Percentiles rank a stretch among this genome's conserved stretches.
Evolutionary conservation across 2,329 filamentous ascomycete species (phyloP).

Genomic region (Bipolaris sorokiniana): DNA sequence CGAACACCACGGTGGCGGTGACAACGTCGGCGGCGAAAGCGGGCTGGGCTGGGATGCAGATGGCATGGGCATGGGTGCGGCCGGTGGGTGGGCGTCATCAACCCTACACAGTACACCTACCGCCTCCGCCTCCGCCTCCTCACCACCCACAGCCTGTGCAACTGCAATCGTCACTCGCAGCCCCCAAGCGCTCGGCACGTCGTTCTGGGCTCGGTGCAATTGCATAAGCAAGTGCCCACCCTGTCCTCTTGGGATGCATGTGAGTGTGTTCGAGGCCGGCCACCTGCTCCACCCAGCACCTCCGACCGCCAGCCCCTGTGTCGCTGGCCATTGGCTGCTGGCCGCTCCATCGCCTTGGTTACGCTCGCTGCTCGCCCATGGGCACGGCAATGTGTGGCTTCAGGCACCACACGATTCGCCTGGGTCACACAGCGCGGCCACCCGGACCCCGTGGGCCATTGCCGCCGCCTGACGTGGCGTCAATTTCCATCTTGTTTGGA

Average conservation of each 20-base stretch:
- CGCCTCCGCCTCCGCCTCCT: not conserved
- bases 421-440: constrained; percentile 9
- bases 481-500: constrained; percentile 1
- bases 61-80: not conserved
- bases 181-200: constrained; percentile 24
- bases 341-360: constrained; percentile 3
- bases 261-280: constrained; percentile 20
- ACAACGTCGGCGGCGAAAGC: constrained; percentile 25
- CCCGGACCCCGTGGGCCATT: constrained; percentile 2
- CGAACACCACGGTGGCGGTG: constrained; percentile 23
- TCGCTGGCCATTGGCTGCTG: constrained; percentile 5
- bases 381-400: not conserved
- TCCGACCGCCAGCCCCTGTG: constrained; percentile 14
- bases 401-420: constrained; percentile 11
- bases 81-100: constrained; percentile 26
- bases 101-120: not conserved
- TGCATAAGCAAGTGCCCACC: constrained; percentile 29
- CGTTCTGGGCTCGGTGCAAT: constrained; percentile 23
- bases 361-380: constrained; percentile 8
- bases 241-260: constrained; percentile 15
- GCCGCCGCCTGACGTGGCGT: constrained; percentile 12
- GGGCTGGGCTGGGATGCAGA: constrained; percentile 4
- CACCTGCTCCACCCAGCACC: constrained; percentile 18
- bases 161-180: constrained; percentile 30
- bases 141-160: constrained; percentile 21